Conservation (phyloP, 306 rosid species). For the Castanopsis chinensis region DNA sequence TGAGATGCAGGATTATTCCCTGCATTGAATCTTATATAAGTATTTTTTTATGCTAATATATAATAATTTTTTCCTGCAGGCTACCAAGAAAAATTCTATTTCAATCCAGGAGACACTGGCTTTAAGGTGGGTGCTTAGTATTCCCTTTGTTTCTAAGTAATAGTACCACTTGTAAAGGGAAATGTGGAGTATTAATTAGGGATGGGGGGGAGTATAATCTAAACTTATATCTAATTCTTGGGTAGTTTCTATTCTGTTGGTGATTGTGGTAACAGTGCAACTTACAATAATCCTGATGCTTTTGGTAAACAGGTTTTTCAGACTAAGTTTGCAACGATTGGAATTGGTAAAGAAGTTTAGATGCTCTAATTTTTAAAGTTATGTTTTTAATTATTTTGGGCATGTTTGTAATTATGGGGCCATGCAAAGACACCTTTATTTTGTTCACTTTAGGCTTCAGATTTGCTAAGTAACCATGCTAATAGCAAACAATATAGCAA, state of each 20-base stretch:
- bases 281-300: conserved; percentile 24
- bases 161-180: no score
- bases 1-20: conserved; percentile 3
- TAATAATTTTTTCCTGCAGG: conserved; percentile 45
- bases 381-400: background rate
- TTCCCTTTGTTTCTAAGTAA: no score
- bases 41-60: background rate
- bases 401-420: background rate
- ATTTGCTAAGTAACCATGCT: background rate
- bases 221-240: background rate
- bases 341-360: conserved; percentile 69
- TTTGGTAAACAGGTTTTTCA: conserved; percentile 73
- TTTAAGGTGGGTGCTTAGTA: conserved; percentile 63
- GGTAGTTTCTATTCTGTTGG: conserved; percentile 13
- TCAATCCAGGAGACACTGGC: conserved; percentile 96
- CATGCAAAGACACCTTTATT: background rate
- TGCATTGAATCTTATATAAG: background rate
- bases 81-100: conserved; percentile 96
- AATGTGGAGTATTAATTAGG: no score
- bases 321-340: conserved; percentile 84
- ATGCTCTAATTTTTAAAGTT: conserved; percentile 2
- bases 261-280: conserved; percentile 4
- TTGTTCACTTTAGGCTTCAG: conserved; percentile 1
- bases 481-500: background rate
- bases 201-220: background rate